Evolutionary conservation across 768 basidiomycete species (phyloP).

Genomic region (Amanita jacksonii): DNA sequence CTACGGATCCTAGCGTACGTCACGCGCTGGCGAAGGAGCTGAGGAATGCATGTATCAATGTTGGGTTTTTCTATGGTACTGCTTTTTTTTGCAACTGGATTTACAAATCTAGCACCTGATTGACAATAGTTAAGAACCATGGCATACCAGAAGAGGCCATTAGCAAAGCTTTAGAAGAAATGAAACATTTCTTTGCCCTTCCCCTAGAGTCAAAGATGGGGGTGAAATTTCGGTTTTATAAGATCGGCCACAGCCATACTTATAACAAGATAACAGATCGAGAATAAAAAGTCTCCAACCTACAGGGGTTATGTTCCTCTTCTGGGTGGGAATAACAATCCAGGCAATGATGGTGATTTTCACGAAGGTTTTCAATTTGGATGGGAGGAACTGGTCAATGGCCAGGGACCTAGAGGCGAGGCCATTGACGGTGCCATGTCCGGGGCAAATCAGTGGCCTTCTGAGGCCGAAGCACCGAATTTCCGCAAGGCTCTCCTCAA

Average conservation of each 20-base stretch:
- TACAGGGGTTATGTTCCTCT: constrained; percentile 74
- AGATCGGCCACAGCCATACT: background rate
- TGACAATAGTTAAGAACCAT: constrained; percentile 61
- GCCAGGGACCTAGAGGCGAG: constrained; percentile 19
- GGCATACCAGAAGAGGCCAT: constrained; percentile 50
- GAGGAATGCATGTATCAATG: constrained; percentile 67
- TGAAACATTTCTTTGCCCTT: constrained; percentile 61
- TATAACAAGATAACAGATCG: constrained; percentile 35
- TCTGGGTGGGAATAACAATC: constrained; percentile 66
- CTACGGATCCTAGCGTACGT: constrained; percentile 28
- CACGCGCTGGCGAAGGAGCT: constrained; percentile 44
- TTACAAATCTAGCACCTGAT: background rate
- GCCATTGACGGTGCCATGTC: constrained; percentile 41
- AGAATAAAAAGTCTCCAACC: constrained; percentile 54
- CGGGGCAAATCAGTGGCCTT: constrained; percentile 75
- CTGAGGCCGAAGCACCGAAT: constrained; percentile 38
- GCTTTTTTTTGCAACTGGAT: constrained; percentile 3
- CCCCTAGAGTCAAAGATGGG: constrained; percentile 56
- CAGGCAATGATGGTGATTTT: constrained; percentile 71
- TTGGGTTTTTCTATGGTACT: constrained; percentile 85
- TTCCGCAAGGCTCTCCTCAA: constrained; percentile 50
- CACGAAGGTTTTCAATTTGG: constrained; percentile 90
- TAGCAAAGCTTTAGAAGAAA: constrained; percentile 30
- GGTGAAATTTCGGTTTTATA: constrained; percentile 25
- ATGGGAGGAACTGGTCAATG: constrained; percentile 41